These are phyloP conservation scores for Ceratocystis variospora DNA, from an alignment of 2,329 filamentous ascomycete species.

Conservation along the genomic window DNA sequence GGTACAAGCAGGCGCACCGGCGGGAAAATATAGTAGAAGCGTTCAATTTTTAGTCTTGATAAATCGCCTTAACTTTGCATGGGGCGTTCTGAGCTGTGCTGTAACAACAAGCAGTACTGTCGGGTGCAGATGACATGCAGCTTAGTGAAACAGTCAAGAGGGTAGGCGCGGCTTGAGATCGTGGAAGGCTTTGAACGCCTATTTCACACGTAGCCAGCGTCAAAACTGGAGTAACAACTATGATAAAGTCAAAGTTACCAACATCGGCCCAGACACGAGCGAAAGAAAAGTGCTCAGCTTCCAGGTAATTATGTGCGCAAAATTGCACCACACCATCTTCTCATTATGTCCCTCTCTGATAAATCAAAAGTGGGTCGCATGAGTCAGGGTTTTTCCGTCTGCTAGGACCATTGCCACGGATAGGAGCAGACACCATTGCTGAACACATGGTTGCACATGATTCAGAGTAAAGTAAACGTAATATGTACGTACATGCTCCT, in stretches of 20 bases:
- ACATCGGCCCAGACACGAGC: no score
- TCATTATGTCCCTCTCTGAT: neutral
- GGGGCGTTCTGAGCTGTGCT: neutral
- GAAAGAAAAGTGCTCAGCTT: neutral
- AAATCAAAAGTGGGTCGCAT: slow-evolving; percentile 3
- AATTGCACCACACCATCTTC: neutral
- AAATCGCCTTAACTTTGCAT: neutral
- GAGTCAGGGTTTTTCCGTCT: neutral
- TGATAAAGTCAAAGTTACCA: neutral
- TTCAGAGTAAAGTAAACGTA: neutral
- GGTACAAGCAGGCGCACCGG: no score
- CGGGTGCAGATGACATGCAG: neutral
- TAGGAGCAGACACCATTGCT: neutral
- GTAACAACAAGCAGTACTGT: neutral
- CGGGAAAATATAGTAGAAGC: neutral
- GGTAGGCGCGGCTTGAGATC: neutral
- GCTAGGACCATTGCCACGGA: neutral
- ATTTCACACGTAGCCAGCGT: neutral
- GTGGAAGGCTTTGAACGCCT: neutral
- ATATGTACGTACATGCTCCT: no score
- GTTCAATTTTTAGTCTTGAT: neutral
- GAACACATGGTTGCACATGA: neutral
- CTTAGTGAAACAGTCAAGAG: neutral
- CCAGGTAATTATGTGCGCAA: neutral
- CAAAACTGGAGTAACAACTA: neutral